Percentiles rank a stretch among this genome's conserved stretches.
Conservation (phyloP, 1,139 yeast species). For the Saccharomyces pastorianus region DNA sequence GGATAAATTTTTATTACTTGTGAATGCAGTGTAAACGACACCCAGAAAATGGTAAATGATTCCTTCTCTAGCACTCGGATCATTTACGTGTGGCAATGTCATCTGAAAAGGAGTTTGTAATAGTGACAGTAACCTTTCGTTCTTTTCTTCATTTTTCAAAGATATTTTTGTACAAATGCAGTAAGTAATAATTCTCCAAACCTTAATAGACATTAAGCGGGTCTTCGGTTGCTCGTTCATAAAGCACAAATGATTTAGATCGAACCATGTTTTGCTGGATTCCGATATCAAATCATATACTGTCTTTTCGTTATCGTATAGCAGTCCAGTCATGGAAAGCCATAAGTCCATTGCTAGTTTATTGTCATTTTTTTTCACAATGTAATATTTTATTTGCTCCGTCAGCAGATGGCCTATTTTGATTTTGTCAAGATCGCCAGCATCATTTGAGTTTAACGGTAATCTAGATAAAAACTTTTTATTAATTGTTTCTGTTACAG, state of each 20-base stretch:
- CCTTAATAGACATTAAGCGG: constrained; percentile 18
- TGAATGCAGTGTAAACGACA: constrained; percentile 11
- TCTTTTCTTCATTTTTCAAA: background rate
- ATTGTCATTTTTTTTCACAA: constrained; percentile 15
- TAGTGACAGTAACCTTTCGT: constrained; percentile 5
- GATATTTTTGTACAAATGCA: constrained; percentile 13
- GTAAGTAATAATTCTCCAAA: constrained; percentile 25
- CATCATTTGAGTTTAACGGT: background rate
- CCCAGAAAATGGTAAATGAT: constrained; percentile 12
- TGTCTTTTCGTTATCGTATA: constrained; percentile 15
- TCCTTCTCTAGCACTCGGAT: constrained; percentile 1
- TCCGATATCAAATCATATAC: constrained; percentile 7
- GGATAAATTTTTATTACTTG: background rate
- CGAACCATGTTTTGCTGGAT: constrained; percentile 17
- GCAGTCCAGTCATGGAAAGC: constrained; percentile 24
- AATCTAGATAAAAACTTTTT: constrained; percentile 2
- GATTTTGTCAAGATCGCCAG: background rate
- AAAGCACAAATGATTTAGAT: constrained; percentile 16
- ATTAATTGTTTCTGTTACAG: constrained; percentile 9
- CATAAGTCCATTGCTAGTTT: constrained; percentile 28
- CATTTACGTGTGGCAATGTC: constrained; percentile 3
- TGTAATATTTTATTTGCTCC: constrained; percentile 13
- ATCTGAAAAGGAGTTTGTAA: constrained; percentile 14
- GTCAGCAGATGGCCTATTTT: constrained; percentile 17
- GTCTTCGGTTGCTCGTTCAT: constrained; percentile 8